Base-by-base conservation (phyloP, 2,329 filamentous ascomycete species). In the Lachnellula arida region DNA sequence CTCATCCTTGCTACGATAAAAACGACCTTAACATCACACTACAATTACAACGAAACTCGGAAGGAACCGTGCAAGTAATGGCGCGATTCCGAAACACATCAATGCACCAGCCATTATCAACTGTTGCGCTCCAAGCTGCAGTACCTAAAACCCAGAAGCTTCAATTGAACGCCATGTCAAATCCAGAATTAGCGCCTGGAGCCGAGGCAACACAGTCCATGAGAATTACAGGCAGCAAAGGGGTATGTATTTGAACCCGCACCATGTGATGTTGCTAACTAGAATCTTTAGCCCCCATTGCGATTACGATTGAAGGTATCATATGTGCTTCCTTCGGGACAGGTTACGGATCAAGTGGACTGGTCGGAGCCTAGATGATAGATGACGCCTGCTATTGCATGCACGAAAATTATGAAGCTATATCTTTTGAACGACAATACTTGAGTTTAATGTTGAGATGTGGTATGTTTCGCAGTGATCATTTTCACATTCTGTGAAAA, bases 141-240 rank as follows among this genome's bases (percentile, higher is more conserved):
- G 94, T 99, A 53, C 94, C 94, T 8, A 99, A 97, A 75, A 91
- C 89, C 46, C 94, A 99, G 74, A 96, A 94, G 71, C 75, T 99
- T 67, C 91, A 97, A 70, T 76, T 99, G 62, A 87, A 95, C 71
- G 90, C 87, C 56, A 96, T 99, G 63, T 96, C 90, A 63, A 89
- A 84, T 62, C 76, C 86, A 4, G 89, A 95, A 34, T 71, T 99
- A 44, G 83, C 78, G 12, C 84, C 86, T 6, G 90, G 90, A 14
- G 83, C 87, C 43, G 91, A 96, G 70, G 93, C 91, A 15, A 91
- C 87, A 58, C 94, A 97, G 75, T 81, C 86, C 67, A 96, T 99
- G 90, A 88, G 90, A 68, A 85, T 99, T 58, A 84, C 84, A 57
- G 86, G 89, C 60, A 86, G 89, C 64, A 91, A 86, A 74, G 94